A percentile compares a stretch with the other conserved stretches of the same genome.
Conservation (phyloP, 176 grass and related monocot genomes). For the Zea luxurians region DNA sequence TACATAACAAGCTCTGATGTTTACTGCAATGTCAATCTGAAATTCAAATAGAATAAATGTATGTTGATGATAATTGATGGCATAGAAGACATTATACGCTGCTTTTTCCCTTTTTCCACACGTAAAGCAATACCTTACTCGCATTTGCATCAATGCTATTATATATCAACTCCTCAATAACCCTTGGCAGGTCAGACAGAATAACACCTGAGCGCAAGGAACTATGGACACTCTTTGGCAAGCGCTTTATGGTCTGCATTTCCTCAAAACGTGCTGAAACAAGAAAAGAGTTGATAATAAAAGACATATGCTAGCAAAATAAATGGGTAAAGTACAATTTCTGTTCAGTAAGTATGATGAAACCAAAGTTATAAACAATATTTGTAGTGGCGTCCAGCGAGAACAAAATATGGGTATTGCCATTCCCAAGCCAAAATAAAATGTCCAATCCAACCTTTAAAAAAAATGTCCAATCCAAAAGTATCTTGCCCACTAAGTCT, state of each 20-base stretch:
- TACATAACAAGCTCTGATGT: slow-evolving; percentile 63
- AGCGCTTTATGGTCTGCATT: slow-evolving; percentile 70
- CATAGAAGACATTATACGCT: slow-evolving; percentile 4
- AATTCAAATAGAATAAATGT: slow-evolving; percentile 18
- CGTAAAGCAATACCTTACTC: slow-evolving; percentile 55
- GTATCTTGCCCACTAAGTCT: neutral
- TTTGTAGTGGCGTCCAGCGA: neutral
- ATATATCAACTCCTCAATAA: slow-evolving; percentile 84
- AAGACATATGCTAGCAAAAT: slow-evolving; percentile 8
- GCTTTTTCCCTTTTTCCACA: neutral
- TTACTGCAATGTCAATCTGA: slow-evolving; percentile 77
- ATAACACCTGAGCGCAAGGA: slow-evolving; percentile 66
- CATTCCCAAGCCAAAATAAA: neutral
- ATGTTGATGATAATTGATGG: neutral
- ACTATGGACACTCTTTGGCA: slow-evolving; percentile 61
- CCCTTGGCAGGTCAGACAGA: slow-evolving; percentile 72
- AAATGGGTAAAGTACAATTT: neutral
- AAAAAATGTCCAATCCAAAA: neutral
- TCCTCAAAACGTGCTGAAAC: slow-evolving; percentile 13
- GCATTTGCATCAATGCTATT: slow-evolving; percentile 83
- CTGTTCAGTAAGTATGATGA: neutral
- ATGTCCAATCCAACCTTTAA: neutral
- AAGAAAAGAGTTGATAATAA: neutral
- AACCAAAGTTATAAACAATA: neutral
- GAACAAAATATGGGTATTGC: neutral